phyloP scores from a whole-genome alignment of 176 grass and related monocot genomes.

The Oropetium thomaeum region DNA sequence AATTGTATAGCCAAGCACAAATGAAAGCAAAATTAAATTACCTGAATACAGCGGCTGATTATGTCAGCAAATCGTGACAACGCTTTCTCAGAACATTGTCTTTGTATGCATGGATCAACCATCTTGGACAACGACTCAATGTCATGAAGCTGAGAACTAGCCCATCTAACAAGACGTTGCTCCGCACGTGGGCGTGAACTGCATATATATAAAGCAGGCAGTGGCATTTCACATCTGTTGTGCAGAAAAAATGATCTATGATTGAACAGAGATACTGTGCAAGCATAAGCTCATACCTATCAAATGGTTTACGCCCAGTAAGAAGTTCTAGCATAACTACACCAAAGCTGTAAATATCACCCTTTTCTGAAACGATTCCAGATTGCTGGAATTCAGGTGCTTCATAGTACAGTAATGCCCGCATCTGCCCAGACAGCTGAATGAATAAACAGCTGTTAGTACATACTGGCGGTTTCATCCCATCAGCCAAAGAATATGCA shows the following conservation, averaged over 20 bases:
- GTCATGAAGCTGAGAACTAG: constrained; percentile 83
- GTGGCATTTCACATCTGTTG: not conserved
- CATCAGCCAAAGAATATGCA: constrained; percentile 24
- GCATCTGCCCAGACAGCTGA: constrained; percentile 76
- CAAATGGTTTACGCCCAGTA: constrained; percentile 86
- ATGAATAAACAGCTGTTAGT: constrained; percentile 36
- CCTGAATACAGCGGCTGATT: constrained; percentile 94
- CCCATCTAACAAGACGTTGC: constrained; percentile 97
- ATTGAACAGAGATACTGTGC: not conserved
- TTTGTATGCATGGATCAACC: constrained; percentile 71
- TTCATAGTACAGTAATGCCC: constrained; percentile 64
- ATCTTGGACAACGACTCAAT: constrained; percentile 80
- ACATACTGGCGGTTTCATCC: not conserved
- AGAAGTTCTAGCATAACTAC: constrained; percentile 99
- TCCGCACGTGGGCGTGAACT: constrained; percentile 76
- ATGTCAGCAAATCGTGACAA: constrained; percentile 94
- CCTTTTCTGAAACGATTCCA: constrained; percentile 48
- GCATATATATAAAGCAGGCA: constrained; percentile 28
- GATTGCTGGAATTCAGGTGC: constrained; percentile 74
- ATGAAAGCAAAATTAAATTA: constrained; percentile 19
- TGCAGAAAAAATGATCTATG: not conserved
- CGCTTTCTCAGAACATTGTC: constrained; percentile 77
- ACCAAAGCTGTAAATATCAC: constrained; percentile 96
- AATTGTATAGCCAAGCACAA: not conserved
- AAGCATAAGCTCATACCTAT: constrained; percentile 50